These are phyloP conservation scores for Fusarium pilosicola DNA, from an alignment of 2,329 filamentous ascomycete species.

Conservation along the genomic window DNA sequence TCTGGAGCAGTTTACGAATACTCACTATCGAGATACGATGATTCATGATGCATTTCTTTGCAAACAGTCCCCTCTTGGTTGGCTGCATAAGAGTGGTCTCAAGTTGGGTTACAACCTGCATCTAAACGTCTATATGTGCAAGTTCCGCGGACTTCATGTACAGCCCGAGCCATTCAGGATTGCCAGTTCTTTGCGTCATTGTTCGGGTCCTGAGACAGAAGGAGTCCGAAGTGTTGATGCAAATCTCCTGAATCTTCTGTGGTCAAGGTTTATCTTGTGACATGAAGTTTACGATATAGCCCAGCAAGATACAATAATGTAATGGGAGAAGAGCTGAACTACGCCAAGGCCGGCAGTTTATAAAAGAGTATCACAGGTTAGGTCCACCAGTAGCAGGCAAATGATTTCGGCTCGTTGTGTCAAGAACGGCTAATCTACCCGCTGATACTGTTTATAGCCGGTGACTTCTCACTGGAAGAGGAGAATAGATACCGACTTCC, in stretches of 20 bases:
- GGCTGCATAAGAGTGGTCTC: not conserved
- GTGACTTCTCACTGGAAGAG: not conserved
- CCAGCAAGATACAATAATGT: not conserved
- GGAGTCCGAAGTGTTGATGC: not conserved
- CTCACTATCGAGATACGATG: not conserved
- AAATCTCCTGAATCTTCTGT: too few relatives aligned
- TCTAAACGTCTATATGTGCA: too few relatives aligned
- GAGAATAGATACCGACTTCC: not conserved
- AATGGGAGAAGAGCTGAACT: not conserved
- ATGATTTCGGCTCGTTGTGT: not conserved
- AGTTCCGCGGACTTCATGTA: not conserved
- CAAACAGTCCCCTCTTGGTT: not conserved
- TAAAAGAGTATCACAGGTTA: rapidly evolving
- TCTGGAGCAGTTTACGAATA: not conserved
- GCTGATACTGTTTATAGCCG: too few relatives aligned
- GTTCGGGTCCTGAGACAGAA: not conserved
- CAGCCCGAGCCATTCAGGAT: not conserved
- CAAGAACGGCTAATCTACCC: not conserved
- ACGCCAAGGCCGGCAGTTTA: not conserved
- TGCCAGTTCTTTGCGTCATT: not conserved
- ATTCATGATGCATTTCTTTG: not conserved
- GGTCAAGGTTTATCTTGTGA: too few relatives aligned
- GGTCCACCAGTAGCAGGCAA: not conserved
- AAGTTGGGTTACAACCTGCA: not conserved
- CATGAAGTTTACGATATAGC: too few relatives aligned